phyloP scores from a whole-genome alignment of 2,329 filamentous ascomycete species.

The Aspergillus aculeatinus region DNA sequence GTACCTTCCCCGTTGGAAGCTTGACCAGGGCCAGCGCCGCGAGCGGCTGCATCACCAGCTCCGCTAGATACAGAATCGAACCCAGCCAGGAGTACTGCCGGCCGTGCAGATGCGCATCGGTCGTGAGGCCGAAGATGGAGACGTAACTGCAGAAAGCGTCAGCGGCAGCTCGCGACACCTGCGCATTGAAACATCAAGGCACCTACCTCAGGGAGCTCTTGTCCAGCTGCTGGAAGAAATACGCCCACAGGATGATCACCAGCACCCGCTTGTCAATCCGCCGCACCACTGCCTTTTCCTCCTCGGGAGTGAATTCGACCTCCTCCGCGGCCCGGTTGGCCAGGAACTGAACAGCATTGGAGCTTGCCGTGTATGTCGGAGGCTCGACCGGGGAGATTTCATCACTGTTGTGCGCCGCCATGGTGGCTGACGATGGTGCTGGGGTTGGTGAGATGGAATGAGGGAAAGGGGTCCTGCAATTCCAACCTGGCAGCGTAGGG shows the following conservation, averaged over 20 bases:
- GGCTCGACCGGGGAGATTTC: no score
- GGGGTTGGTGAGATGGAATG: no score
- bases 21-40: slow-evolving; percentile 48
- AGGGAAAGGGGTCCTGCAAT: no score
- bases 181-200: no score
- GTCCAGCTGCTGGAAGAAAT: slow-evolving; percentile 60
- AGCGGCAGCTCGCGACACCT: no score
- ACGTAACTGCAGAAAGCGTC: slow-evolving; percentile 16
- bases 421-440: no score
- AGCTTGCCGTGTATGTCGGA: no score
- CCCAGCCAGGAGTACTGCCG: slow-evolving; percentile 60
- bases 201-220: slow-evolving; percentile 30
- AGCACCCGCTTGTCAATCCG: slow-evolving; percentile 53
- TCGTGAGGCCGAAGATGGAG: slow-evolving; percentile 42
- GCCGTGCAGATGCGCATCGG: slow-evolving; percentile 50
- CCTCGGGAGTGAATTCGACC: slow-evolving; percentile 47
- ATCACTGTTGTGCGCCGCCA: no score
- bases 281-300: slow-evolving; percentile 41
- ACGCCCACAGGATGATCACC: slow-evolving; percentile 54
- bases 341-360: slow-evolving; percentile 13
- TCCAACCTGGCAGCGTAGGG: no score
- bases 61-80: slow-evolving; percentile 61
- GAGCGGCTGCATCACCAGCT: slow-evolving; percentile 58
- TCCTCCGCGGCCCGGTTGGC: slow-evolving; percentile 9
- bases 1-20: slow-evolving; percentile 54